A percentile compares a stretch with the other conserved stretches of the same genome.
phyloP scores from a whole-genome alignment of 192 early-diverging fungal species.

The Anaeromyces robustus region DNA sequence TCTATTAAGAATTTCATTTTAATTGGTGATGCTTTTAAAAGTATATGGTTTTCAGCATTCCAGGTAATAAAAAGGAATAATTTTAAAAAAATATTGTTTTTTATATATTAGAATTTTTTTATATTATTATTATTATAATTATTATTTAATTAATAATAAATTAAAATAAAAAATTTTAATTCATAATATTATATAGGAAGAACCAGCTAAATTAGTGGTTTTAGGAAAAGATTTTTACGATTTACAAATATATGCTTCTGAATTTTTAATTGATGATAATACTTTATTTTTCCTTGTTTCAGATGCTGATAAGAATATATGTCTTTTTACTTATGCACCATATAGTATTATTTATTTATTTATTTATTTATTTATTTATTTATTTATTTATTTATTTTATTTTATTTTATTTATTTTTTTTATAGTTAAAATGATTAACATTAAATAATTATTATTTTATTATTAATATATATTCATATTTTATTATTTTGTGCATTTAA shows the following conservation, averaged over 20 bases:
- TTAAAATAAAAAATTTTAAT: neutral
- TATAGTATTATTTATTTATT: constrained; percentile 43
- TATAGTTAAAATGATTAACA: no score
- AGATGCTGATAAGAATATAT: constrained; percentile 67
- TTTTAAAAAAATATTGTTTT: neutral
- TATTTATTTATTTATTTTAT: neutral
- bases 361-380: neutral
- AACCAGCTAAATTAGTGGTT: constrained; percentile 71
- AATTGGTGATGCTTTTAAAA: constrained; percentile 72
- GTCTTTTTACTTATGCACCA: constrained; percentile 72
- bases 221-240: constrained; percentile 79
- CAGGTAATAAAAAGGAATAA: constrained; percentile 36
- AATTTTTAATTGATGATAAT: constrained; percentile 64
- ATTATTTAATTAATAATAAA: neutral
- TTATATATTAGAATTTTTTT: neutral
- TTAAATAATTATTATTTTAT: no score
- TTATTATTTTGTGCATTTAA: no score
- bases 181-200: constrained; percentile 35
- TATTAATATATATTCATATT: no score
- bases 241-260: constrained; percentile 53
- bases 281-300: constrained; percentile 59
- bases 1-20: constrained; percentile 79
- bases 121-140: constrained; percentile 1
- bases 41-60: constrained; percentile 79
- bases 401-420: neutral